Evolutionary conservation across 2,329 filamentous ascomycete species (phyloP).

Genomic region (Alternaria sp.): DNA sequence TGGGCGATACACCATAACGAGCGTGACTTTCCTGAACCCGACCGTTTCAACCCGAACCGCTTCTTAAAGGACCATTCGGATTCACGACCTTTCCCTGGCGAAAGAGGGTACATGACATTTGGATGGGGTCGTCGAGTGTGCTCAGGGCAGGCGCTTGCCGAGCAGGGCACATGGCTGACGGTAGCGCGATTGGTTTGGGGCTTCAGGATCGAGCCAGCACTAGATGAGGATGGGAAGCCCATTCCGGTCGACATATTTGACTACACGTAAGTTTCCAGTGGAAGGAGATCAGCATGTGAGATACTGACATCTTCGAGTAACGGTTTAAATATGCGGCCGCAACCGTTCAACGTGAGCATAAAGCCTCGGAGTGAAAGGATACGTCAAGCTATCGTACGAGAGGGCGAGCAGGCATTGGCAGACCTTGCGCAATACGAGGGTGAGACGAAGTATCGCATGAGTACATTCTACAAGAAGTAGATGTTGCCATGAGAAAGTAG

Average conservation of each 20-base stretch:
- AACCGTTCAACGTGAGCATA: slow-evolving; percentile 63
- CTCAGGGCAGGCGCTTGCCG: slow-evolving; percentile 65
- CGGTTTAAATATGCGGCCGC: slow-evolving; percentile 65
- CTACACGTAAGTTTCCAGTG: slow-evolving; percentile 54
- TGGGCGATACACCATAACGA: slow-evolving; percentile 53
- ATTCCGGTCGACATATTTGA: slow-evolving; percentile 64
- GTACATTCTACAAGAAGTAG: slow-evolving; percentile 35
- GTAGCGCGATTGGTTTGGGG: slow-evolving; percentile 65
- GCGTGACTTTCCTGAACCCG: slow-evolving; percentile 46
- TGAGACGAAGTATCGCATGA: slow-evolving; percentile 64
- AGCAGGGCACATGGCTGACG: slow-evolving; percentile 66
- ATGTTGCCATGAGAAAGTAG: background rate
- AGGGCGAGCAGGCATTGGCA: slow-evolving; percentile 60
- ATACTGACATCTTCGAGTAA: slow-evolving; percentile 49
- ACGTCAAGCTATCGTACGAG: slow-evolving; percentile 57
- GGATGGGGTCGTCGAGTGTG: slow-evolving; percentile 65
- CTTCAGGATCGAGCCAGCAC: slow-evolving; percentile 57
- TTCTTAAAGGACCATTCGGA: slow-evolving; percentile 39
- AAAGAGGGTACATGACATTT: slow-evolving; percentile 62
- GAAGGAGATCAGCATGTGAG: background rate
- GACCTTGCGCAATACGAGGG: slow-evolving; percentile 62
- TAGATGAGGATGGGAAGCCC: slow-evolving; percentile 52
- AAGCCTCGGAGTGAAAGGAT: slow-evolving; percentile 59
- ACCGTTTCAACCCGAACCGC: slow-evolving; percentile 44
- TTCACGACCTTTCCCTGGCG: slow-evolving; percentile 41